Evolutionary conservation across 306 rosid species (phyloP), one percentile per base, ranked within the genome.

Genomic region (Quillaja saponaria): DNA sequence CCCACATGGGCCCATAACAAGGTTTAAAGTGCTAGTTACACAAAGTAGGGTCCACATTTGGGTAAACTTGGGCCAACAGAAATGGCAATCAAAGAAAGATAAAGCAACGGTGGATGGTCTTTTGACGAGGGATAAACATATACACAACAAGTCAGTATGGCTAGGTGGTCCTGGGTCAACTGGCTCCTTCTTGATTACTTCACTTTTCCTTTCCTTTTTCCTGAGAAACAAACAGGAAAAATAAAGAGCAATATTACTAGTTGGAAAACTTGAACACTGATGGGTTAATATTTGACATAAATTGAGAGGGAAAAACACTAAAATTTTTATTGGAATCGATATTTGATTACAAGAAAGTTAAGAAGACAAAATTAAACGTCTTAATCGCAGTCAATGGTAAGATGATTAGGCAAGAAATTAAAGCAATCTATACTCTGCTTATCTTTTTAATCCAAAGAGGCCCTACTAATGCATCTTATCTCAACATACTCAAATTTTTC

Each of bases 51-150:
- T 7, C 80, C 68, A 58, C 58, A 34, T 25, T 25, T n/a, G 60
- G 44, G 63, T 19, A 60, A 52, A 37, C 33, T 38, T 68, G 55
- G 72, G 59, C 82, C 76, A 68, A 73, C 66, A 25, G 54, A 50
- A 63, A 39, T 15, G 31, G 64, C 64, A 53, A 55, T 72, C 47
- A 20, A 12, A 3, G 34, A 13, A 17, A 15, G 31, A 25, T 25
- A 72, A 77, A 67, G 71, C 68, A 67, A 57, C 75, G 82, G 82
- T 66, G 71, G 67, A 55, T n/a, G 67, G 67, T 39, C 10, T 77
- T n/a, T 61, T 49, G 74, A 61, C 61, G 62, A 59, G 55, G 51
- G n/a, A n/a, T n/a, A n/a, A n/a, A n/a, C 34, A 47, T 51, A 57
- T 8, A 5, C 19, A 4, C 61, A 6, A 45, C 10, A 46, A 16